Percentiles rank a stretch among this genome's conserved stretches.
These are phyloP conservation scores for Cercis canadensis DNA, from an alignment of 306 rosid species.

Conservation along the genomic window DNA sequence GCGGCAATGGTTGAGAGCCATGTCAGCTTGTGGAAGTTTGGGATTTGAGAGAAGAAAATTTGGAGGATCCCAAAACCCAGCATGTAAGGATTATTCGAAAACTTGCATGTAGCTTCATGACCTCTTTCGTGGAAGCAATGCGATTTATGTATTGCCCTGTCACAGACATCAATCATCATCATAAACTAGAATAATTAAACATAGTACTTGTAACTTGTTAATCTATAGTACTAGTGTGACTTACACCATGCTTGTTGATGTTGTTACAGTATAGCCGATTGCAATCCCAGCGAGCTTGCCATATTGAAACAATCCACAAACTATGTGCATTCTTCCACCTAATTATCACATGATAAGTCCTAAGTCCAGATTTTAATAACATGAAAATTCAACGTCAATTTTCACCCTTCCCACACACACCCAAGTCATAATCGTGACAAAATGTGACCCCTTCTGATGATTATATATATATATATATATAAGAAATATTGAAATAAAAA, in stretches of 20 bases:
- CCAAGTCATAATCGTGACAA: too few relatives aligned
- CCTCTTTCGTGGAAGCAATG: constrained; percentile 56
- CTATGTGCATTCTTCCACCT: constrained; percentile 52
- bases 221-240: constrained; percentile 18
- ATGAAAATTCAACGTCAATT: too few relatives aligned
- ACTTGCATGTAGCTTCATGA: constrained; percentile 51
- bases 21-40: constrained; percentile 59
- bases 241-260: constrained; percentile 57
- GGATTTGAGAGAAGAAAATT: constrained; percentile 63
- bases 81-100: constrained; percentile 63
- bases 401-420: too few relatives aligned
- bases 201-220: not conserved
- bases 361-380: too few relatives aligned
- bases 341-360: constrained; percentile 8
- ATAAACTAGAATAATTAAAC: not conserved
- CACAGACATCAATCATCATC: not conserved
- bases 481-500: too few relatives aligned
- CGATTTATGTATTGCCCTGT: constrained; percentile 59
- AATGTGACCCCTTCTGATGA: too few relatives aligned
- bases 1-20: constrained; percentile 67
- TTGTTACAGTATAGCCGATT: constrained; percentile 59
- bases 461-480: not conserved
- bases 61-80: constrained; percentile 55
- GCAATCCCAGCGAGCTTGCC: constrained; percentile 48
- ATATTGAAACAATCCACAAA: constrained; percentile 52